Base-by-base conservation (phyloP, 2,329 filamentous ascomycete genomes). In the Paracoccidioides brasiliensis region DNA sequence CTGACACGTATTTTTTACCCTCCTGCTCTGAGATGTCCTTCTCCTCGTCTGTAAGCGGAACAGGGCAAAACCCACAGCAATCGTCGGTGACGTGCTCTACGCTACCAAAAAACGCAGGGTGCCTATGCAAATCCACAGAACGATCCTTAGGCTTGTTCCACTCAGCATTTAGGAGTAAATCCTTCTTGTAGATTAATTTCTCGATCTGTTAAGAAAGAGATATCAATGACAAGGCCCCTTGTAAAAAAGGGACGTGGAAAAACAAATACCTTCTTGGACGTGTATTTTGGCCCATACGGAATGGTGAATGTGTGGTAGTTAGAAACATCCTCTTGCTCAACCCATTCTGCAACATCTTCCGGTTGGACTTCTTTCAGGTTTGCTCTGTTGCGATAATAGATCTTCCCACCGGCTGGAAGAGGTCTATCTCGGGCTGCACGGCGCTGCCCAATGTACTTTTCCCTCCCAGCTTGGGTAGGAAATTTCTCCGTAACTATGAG, bases 311-410 rank as follows among this genome's bases (percentile, higher is more conserved):
- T 88, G 64, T 93, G 82, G 61, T 94, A 95, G 64, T 85, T 83
- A 38, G 84, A 87, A 14, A 90, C 78, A 48, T 90, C 86, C 22
- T 87, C 81, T 55, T 86, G 80, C 5, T 85, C 82, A 2, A 86
- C 78, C 89, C 88, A 94, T 58, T 95, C 88, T 0, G 88, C 84
- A 42, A 91, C 78, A 62, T 95, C 89, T 58, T 93, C 87, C 60
- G 90, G 85, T 61, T 87, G 79, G 12, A 77, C 69, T 49, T 88
- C 82, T 64, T 93, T 94, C 71, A 93, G 81, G 62, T 93, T 89
- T 30, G 85, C 86, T 14, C 67, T 33, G 8, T 42, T 40, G 32
- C 45, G 30, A 56, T 60, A 67, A 85, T 63, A 14, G 82, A 70
- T n/a, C 74, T 67, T 40, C 69, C 67, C 53, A 70, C 72, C 50